phyloP scores from a whole-genome alignment of 805 yeast species.

The Blastobotrys mokoenaii region DNA sequence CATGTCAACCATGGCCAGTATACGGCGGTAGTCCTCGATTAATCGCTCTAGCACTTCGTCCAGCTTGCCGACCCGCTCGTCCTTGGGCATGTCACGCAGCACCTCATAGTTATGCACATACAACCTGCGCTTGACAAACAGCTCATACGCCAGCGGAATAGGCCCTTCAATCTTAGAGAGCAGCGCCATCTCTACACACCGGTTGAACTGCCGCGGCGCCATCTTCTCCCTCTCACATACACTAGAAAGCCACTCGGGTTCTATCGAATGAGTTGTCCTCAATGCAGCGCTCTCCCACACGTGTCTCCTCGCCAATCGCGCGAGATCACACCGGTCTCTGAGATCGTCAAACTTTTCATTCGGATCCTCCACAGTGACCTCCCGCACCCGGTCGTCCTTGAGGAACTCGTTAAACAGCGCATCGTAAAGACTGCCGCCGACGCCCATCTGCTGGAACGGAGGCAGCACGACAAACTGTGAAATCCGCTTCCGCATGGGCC shows the following conservation, averaged over 20 bases:
- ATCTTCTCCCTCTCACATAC: constrained; percentile 43
- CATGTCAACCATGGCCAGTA: constrained; percentile 30
- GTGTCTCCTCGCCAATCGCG: constrained; percentile 31
- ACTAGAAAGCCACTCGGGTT: constrained; percentile 35
- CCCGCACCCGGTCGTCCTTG: constrained; percentile 43
- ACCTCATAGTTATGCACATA: constrained; percentile 77
- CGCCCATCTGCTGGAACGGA: constrained; percentile 63
- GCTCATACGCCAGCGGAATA: constrained; percentile 36
- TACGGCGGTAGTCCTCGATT: constrained; percentile 61
- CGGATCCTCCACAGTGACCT: constrained; percentile 90
- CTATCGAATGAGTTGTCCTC: constrained; percentile 15
- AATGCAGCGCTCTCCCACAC: constrained; percentile 6
- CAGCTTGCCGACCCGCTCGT: constrained; percentile 59
- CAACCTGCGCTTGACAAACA: constrained; percentile 65
- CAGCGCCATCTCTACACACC: constrained; percentile 70
- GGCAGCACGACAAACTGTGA: constrained; percentile 85
- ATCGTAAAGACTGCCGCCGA: constrained; percentile 59
- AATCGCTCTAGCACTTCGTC: constrained; percentile 66
- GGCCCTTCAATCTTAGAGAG: constrained; percentile 58
- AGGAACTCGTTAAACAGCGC: constrained; percentile 49
- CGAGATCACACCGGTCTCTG: constrained; percentile 73
- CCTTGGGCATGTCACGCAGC: constrained; percentile 44
- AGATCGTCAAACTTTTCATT: constrained; percentile 86
- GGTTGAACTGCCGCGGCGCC: constrained; percentile 67
- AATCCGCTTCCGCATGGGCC: constrained; percentile 53